Evolutionary conservation across 106 monocot genomes (phyloP).

Genomic region (Dendrobium huoshanense): DNA sequence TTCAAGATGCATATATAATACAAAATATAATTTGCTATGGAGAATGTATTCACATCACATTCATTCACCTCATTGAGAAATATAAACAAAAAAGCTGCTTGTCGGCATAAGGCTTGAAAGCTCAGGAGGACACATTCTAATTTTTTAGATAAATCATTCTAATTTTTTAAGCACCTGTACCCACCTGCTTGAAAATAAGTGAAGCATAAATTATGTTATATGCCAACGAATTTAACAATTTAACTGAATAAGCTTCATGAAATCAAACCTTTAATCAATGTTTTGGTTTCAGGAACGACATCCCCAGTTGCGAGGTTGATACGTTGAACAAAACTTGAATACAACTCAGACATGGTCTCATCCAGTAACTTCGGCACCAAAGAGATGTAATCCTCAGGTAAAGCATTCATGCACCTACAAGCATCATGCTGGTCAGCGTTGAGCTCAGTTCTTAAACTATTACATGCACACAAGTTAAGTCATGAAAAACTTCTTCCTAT

Average conservation of each 20-base stretch:
- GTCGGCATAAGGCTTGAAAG: not conserved
- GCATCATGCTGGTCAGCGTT: not conserved
- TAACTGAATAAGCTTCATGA: constrained; percentile 4
- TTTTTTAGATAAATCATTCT: not conserved
- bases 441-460: not conserved
- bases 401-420: constrained; percentile 88
- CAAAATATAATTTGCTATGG: not conserved
- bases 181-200: not conserved
- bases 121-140: not conserved
- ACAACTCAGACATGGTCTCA: constrained; percentile 68
- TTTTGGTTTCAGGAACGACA: constrained; percentile 90
- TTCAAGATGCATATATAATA: not conserved
- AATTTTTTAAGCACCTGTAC: not conserved
- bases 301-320: constrained; percentile 94
- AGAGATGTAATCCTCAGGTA: constrained; percentile 82
- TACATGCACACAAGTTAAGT: not conserved
- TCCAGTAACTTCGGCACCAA: constrained; percentile 81
- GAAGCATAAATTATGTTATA: not conserved
- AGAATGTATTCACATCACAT: not conserved
- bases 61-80: not conserved
- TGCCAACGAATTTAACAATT: not conserved
- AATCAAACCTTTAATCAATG: constrained; percentile 70
- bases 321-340: constrained; percentile 67
- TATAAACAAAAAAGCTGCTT: not conserved
- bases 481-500: not conserved